phyloP scores from a whole-genome alignment of 352 stramenopile genomes.

The Globisporangium apiculatum region DNA sequence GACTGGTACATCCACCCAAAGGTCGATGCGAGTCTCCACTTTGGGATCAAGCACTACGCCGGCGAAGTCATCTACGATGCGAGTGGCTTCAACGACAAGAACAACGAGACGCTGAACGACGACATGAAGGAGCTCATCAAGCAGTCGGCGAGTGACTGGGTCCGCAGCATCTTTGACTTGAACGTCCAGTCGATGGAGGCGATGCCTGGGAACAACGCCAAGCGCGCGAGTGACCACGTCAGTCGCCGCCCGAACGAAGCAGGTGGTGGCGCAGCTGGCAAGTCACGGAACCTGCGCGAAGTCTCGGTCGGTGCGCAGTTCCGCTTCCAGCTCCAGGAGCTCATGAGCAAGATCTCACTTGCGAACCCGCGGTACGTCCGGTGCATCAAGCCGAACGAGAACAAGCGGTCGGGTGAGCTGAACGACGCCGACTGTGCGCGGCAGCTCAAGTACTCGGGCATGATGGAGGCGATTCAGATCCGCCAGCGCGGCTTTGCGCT shows the following conservation, averaged over 20 bases:
- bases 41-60: slow-evolving; percentile 87
- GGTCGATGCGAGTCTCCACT: slow-evolving; percentile 84
- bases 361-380: slow-evolving; percentile 85
- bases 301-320: slow-evolving; percentile 86
- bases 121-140: slow-evolving; percentile 92
- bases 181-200: slow-evolving; percentile 84
- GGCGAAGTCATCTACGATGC: slow-evolving; percentile 97
- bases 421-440: slow-evolving; percentile 80
- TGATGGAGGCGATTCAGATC: slow-evolving; percentile 91
- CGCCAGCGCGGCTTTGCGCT: slow-evolving; percentile 83
- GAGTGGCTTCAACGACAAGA: slow-evolving; percentile 97
- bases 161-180: slow-evolving; percentile 80
- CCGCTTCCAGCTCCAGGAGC: slow-evolving; percentile 81
- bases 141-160: slow-evolving; percentile 75
- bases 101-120: slow-evolving; percentile 96
- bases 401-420: slow-evolving; percentile 69
- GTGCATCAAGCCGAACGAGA: slow-evolving; percentile 87
- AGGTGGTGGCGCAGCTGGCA: slow-evolving; percentile 38
- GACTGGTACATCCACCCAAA: slow-evolving; percentile 88
- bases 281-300: slow-evolving; percentile 80
- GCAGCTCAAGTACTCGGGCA: slow-evolving; percentile 88
- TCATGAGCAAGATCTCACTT: slow-evolving; percentile 87
- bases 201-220: slow-evolving; percentile 60
- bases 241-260: slow-evolving; percentile 50
- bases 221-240: slow-evolving; percentile 53